Evolutionary conservation across 306 rosid species (phyloP), one percentile per base, ranked within the genome.

Genomic region (Vachellia collinsii): DNA sequence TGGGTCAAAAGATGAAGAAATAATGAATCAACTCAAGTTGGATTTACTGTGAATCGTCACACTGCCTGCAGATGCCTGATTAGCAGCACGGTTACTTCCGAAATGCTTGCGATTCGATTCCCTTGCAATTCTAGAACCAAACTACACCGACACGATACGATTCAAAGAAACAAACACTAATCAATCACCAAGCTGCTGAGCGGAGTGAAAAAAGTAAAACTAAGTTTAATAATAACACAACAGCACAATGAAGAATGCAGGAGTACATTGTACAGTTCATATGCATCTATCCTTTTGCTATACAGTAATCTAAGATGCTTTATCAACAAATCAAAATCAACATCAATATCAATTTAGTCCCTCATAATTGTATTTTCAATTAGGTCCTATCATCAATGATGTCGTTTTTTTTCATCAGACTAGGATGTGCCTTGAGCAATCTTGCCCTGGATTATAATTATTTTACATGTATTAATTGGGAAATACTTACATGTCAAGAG

Each of bases 81-180:
- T 95, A 54, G 99, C 99, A 0, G 99, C 99, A 13, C 99, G 91
- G 82, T 93, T 95, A 79, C 99, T 95, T 76, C 98, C 97, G 11
- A 93, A 95, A 63, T 89, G 93, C 88, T 90, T 90, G 34, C 96
- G 86, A 77, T 95, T 95, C 10, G 99, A 95, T 73, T 93, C 99
- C 88, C 97, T 87, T 0, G 99, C 97, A 70, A 95, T 93, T 88
- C 99, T 95, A 41, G 98, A 90, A 84, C 99, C 99, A 83, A 95
- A 95, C 99, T 95, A 81, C 87, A 84, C 44, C 78, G 78, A 75
- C 58, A 43, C 76, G 56, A 39, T 78, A 20, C 5, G 34, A 8
- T 56, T 56, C 63, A 56, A 56, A 59, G 37, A 59, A 23, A 80
- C 43, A 82, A 81, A 25, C 72, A 65, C 62, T 77, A 47, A 67